Percentiles rank a stretch among this genome's conserved stretches.
Conservation (phyloP, 2,329 filamentous ascomycete species). For the Fusarium sp. region DNA sequence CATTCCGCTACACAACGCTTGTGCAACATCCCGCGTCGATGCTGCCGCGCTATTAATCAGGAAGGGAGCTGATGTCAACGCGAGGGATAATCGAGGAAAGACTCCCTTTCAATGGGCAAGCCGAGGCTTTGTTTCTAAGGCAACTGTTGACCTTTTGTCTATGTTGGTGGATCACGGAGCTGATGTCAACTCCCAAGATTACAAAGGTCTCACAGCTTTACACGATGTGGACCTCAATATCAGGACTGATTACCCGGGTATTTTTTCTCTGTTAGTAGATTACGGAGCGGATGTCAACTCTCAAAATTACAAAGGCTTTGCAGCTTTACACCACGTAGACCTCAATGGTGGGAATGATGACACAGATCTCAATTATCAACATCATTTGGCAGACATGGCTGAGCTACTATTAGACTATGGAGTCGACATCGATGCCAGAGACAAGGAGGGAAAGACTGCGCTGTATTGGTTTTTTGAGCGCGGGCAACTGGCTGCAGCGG, state of each 20-base stretch:
- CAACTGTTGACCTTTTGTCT: not conserved
- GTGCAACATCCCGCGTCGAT: fast-evolving
- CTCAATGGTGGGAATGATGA: too few relatives aligned
- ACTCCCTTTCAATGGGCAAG: not conserved
- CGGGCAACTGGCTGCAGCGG: not conserved
- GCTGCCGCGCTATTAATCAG: not conserved
- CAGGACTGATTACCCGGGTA: too few relatives aligned
- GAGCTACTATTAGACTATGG: not conserved
- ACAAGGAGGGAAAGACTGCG: not conserved
- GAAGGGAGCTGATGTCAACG: not conserved
- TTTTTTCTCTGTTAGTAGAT: too few relatives aligned
- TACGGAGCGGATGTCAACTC: too few relatives aligned
- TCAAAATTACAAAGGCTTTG: too few relatives aligned
- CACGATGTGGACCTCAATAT: too few relatives aligned
- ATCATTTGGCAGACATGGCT: too few relatives aligned
- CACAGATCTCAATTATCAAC: too few relatives aligned
- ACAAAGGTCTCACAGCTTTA: not conserved
- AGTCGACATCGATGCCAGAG: not conserved
- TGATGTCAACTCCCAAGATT: not conserved
- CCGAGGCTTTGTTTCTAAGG: fast-evolving
- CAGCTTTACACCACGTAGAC: too few relatives aligned
- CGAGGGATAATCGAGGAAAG: not conserved
- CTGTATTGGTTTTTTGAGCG: not conserved
- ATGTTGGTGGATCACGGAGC: not conserved
- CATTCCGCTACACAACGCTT: not conserved